Base-by-base conservation (phyloP, 345 rosid genomes). In the Corchorus olitorius region DNA sequence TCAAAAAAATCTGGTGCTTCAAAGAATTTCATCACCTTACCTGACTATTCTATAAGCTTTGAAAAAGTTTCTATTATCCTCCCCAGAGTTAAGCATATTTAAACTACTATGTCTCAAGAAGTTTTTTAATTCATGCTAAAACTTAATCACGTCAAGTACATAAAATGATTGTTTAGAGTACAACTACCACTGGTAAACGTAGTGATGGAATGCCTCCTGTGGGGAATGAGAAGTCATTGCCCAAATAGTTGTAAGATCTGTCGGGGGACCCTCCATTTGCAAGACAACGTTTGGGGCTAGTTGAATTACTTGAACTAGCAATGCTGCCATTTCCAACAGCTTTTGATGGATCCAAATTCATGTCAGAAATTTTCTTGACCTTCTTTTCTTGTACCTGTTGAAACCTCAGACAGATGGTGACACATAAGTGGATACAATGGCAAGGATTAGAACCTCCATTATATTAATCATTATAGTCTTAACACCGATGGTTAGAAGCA, bases 341-440 rank as follows among this genome's bases (percentile, higher is more conserved):
- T 78, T 75, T 86, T 53, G 82, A 81, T 43, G 90, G 87, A 75
- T 89, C 89, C 70, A 90, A 85, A 88, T 94, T 94, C 90, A 89
- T 83, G 76, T 92, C 94, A 81, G 81, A 83, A 65, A 94, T 87
- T 84, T 92, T 91, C 90, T 91, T 94, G 73, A 94, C 84, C 90
- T 94, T 92, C 86, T 94, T 94, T 84, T 94, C 98, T 82, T 92
- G 97, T 67, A 94, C 94, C 98, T 94, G 89, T 76, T 69, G 65
- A 65, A 73, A 5, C 74, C 75, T 22, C 77, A 64, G 46, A 65
- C 37, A 75, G 49, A 49, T 45, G 34, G 49, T 61, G 14, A 74
- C 34, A 62, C 9, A 62, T 62, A 62, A 75, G 60, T n/a, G 49
- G 19, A 48, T 74, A n/a, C 16, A 48, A 48, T 11, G 46, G 41